Evolutionary conservation across 2,329 filamentous ascomycete genomes (phyloP), one percentile per base, ranked within the genome.

Genomic region (Fusarium dlaminii): DNA sequence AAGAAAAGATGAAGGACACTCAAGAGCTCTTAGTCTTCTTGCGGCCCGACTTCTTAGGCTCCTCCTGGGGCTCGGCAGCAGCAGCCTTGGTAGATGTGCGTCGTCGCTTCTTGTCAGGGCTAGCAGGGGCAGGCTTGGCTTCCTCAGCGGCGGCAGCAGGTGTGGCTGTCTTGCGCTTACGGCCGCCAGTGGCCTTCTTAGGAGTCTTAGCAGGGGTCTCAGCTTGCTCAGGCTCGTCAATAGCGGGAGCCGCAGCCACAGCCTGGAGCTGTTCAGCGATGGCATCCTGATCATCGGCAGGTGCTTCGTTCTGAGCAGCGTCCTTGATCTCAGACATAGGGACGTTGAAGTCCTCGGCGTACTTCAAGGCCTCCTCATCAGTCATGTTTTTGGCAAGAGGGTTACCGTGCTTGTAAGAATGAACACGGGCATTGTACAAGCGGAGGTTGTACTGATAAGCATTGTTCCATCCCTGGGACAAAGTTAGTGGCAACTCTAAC

Each of bases 361-460:
- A 92, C 77, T 84, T 82, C 32, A 88, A 84, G 5, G 90, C 90
- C 70, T 91, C 89, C 42, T 89, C 86, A 64, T 91, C 90, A 6
- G 81, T 83, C 90, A 92, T 91, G 74, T 87, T 84, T 79, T 90
- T 89, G 74, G 90, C 90, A 11, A 84, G 79, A 9, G 81, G 79
- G 83, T 91, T 91, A 73, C 88, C 89, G 39, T 82, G 80, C 85
- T 91, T 91, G 84, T 91, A 92, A 4, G 89, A 90, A 81, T 90
- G 88, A 34, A 91, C 89, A 64, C 89, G 87, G 17, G 90, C 90
- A 72, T 91, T 90, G 84, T 92, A 92, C 56, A 91, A 84, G 37
- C 89, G 88, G 56, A 91, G 85, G 80, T 91, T 91, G 83, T 91
- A 91, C 83, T 90, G 89, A 82, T 92, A 92, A 11, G 89, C 90